Percentiles rank a stretch among this genome's conserved stretches.
phyloP scores from a whole-genome alignment of 2,329 filamentous ascomycete genomes.

The Helotiales sp. region DNA sequence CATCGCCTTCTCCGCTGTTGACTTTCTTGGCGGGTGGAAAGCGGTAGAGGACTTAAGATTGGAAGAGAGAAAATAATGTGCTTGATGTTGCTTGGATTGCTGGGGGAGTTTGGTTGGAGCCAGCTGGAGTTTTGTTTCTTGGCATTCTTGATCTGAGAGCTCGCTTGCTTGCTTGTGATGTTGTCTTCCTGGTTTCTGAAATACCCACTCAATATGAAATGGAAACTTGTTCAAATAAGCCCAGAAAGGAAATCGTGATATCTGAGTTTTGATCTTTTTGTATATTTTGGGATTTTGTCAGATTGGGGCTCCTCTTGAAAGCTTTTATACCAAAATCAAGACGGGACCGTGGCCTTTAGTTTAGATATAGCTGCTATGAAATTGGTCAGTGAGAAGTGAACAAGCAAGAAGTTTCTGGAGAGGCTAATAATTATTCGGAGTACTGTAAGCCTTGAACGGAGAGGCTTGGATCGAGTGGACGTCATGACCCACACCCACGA shows the following conservation, averaged over 20 bases:
- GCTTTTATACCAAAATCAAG: too few species aligned
- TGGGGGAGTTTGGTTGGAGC: constrained; percentile 13
- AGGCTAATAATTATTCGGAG: constrained; percentile 11
- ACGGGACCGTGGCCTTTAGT: not conserved
- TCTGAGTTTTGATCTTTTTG: not conserved
- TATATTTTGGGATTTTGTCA: too few species aligned
- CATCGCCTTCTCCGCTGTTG: constrained; percentile 40
- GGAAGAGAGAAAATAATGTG: constrained; percentile 7
- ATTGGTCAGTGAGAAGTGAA: not conserved
- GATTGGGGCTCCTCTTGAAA: too few species aligned
- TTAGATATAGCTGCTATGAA: not conserved
- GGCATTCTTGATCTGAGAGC: constrained; percentile 2
- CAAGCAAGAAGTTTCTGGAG: not conserved
- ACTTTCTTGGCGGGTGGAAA: constrained; percentile 42
- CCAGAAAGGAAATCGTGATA: not conserved
- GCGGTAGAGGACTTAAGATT: constrained; percentile 14
- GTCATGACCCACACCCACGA: constrained; percentile 11
- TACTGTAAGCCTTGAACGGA: not conserved
- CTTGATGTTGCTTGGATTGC: not conserved
- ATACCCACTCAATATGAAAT: constrained; percentile 34
- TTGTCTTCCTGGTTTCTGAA: constrained; percentile 19
- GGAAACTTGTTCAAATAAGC: not conserved
- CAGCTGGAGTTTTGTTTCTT: constrained; percentile 14
- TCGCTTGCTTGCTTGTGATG: not conserved
- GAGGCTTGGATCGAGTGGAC: not conserved